These are phyloP conservation scores for Aspergillus hancockii DNA, from an alignment of 495 filamentous ascomycete species.

Conservation along the genomic window DNA sequence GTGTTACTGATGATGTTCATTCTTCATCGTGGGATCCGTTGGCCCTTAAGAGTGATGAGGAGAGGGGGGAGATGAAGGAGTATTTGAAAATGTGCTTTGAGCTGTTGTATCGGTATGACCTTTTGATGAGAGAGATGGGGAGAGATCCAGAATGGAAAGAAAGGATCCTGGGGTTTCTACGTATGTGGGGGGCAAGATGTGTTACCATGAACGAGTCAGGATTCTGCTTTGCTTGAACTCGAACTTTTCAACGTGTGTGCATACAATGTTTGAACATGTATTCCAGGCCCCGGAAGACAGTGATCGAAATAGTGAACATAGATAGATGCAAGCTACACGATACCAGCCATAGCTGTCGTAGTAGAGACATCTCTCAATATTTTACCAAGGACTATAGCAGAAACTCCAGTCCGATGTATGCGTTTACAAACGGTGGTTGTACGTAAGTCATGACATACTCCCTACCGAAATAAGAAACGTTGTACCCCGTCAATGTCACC, in stretches of 20 bases:
- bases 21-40: constrained; percentile 1
- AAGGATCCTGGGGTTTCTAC: background rate
- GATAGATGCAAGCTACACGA: too few species aligned
- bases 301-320: too few species aligned
- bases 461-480: background rate
- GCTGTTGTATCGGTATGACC: constrained; percentile 3
- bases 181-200: background rate
- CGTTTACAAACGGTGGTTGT: too few species aligned
- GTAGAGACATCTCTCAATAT: too few species aligned
- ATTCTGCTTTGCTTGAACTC: background rate
- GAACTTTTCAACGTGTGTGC: too few species aligned
- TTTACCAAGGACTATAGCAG: too few species aligned
- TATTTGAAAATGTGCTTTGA: constrained; percentile 1
- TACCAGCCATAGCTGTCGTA: too few species aligned
- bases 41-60: background rate
- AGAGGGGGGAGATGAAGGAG: background rate
- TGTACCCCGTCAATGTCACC: background rate
- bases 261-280: too few species aligned
- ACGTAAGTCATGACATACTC: background rate
- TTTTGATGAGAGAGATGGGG: background rate
- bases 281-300: too few species aligned
- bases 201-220: background rate
- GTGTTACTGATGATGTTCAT: background rate
- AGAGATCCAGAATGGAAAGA: background rate
- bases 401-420: too few species aligned